phyloP scores from a whole-genome alignment of 805 yeast species.

The Candida pseudoglaebosa region DNA sequence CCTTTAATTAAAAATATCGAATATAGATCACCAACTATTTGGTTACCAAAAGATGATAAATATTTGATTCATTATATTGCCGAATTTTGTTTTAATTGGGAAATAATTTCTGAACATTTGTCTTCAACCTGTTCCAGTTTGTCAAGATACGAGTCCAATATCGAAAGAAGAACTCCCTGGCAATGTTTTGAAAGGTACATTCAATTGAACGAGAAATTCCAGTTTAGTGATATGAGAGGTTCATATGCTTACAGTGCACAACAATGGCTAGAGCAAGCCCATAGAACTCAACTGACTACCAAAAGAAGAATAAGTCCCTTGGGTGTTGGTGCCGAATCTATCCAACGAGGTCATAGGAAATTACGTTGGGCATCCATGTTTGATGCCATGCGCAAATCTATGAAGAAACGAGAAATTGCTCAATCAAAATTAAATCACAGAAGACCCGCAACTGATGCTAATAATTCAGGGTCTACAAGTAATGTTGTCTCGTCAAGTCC shows the following conservation, averaged over 20 bases:
- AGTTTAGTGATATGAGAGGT: slow-evolving; percentile 83
- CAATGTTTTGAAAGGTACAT: slow-evolving; percentile 96
- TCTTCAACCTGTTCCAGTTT: slow-evolving; percentile 57
- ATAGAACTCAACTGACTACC: slow-evolving; percentile 81
- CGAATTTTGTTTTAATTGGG: slow-evolving; percentile 91
- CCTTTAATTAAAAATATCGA: slow-evolving; percentile 80
- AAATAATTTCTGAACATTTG: slow-evolving; percentile 77
- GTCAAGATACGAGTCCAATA: slow-evolving; percentile 70
- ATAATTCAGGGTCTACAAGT: slow-evolving; percentile 3
- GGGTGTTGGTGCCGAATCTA: slow-evolving; percentile 90
- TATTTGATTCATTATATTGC: slow-evolving; percentile 75
- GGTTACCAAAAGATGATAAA: slow-evolving; percentile 94
- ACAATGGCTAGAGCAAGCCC: slow-evolving; percentile 89
- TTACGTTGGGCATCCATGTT: slow-evolving; percentile 96
- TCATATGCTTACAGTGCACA: slow-evolving; percentile 78
- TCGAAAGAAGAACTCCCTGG: slow-evolving; percentile 97
- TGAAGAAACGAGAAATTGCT: slow-evolving; percentile 81
- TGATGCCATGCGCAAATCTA: slow-evolving; percentile 87
- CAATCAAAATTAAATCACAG: slow-evolving; percentile 28
- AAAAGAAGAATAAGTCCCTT: slow-evolving; percentile 86
- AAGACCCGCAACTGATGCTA: slow-evolving; percentile 12
- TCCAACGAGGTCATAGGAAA: slow-evolving; percentile 88
- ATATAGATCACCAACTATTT: slow-evolving; percentile 84
- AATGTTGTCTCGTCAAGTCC: slow-evolving; percentile 7
- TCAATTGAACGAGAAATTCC: slow-evolving; percentile 86